Evolutionary conservation across 2,329 filamentous ascomycete genomes (phyloP).

Genomic region (Dothistroma septosporum): DNA sequence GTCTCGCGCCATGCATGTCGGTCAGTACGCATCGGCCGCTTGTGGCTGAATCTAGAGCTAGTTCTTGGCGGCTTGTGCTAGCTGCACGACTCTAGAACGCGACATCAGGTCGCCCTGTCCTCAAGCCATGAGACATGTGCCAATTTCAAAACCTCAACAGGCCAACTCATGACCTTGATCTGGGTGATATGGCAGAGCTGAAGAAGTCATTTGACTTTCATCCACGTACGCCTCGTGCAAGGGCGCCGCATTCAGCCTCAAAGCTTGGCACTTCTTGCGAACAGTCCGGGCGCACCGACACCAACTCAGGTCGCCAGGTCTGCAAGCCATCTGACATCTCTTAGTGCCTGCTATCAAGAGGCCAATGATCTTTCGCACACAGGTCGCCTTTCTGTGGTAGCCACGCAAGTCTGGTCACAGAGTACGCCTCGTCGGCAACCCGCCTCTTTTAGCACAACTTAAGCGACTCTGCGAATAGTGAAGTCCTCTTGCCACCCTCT

Average conservation of each 20-base stretch:
- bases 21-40: background rate
- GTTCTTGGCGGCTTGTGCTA: background rate
- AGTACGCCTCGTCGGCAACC: background rate
- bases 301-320: background rate
- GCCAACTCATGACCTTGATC: background rate
- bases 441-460: background rate
- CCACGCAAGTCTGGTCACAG: background rate
- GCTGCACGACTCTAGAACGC: background rate
- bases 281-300: background rate
- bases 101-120: background rate
- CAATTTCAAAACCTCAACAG: background rate
- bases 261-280: background rate
- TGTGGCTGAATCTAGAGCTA: background rate
- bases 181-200: background rate
- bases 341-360: background rate
- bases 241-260: background rate
- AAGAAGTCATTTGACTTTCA: background rate
- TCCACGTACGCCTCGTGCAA: background rate
- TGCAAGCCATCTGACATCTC: background rate
- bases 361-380: background rate
- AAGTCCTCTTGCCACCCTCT: background rate
- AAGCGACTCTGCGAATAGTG: background rate
- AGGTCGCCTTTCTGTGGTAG: background rate
- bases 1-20: background rate
- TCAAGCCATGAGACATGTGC: background rate